Evolutionary conservation across 2,329 filamentous ascomycete species (phyloP).

Genomic region (Elsinoe arachidis): DNA sequence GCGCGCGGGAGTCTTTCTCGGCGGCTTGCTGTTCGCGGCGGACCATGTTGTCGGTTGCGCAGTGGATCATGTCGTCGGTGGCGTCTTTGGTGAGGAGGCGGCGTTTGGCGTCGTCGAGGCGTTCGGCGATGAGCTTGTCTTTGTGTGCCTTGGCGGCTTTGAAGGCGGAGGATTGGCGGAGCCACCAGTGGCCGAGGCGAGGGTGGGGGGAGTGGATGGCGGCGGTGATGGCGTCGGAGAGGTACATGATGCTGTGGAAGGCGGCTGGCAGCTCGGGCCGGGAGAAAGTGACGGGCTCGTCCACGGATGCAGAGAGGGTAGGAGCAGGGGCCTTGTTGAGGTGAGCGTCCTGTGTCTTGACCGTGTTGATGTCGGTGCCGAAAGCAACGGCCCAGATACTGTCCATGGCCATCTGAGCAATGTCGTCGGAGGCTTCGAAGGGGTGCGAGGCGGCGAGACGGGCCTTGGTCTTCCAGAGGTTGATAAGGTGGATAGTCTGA

Average conservation of each 20-base stretch:
- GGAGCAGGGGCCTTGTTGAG: conserved; percentile 14
- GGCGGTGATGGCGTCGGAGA: conserved; percentile 19
- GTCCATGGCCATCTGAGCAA: conserved; percentile 31
- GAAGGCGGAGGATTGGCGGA: conserved; percentile 12
- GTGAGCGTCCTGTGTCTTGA: conserved; percentile 15
- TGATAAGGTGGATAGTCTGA: conserved; percentile 20
- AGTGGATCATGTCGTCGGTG: conserved; percentile 23
- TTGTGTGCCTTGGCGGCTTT: conserved; percentile 18
- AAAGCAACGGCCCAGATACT: conserved; percentile 33
- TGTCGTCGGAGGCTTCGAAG: conserved; percentile 29
- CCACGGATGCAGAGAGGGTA: conserved; percentile 12
- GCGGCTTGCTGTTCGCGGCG: conserved; percentile 28
- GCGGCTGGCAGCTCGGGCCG: conserved; percentile 20
- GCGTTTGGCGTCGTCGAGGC: conserved; percentile 27
- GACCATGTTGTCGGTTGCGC: conserved; percentile 31
- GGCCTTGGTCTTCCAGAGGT: conserved; percentile 27
- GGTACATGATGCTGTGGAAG: conserved; percentile 20
- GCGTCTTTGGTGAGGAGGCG: conserved; percentile 19
- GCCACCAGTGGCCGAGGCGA: conserved; percentile 20
- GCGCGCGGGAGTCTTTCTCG: conserved; percentile 26
- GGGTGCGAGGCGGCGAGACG: conserved; percentile 24
- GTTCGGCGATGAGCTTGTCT: conserved; percentile 26
- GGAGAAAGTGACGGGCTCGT: conserved; percentile 18
- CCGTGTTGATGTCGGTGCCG: conserved; percentile 29
- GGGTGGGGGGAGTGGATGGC: conserved; percentile 21